Base-by-base conservation (phyloP, 2,329 filamentous ascomycete genomes). In the Botryotinia convoluta region DNA sequence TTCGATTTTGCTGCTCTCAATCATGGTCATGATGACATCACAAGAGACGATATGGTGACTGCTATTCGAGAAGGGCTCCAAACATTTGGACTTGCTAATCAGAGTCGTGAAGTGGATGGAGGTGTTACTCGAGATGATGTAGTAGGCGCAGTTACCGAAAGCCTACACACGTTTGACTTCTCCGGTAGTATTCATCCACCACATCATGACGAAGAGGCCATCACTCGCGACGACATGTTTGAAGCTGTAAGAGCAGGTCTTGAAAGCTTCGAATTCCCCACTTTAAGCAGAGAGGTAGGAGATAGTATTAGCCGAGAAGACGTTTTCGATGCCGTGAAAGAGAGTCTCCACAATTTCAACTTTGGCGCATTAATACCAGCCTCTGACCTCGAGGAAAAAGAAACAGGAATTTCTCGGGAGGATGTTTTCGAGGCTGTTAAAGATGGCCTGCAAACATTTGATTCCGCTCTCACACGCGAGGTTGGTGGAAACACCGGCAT, bases 31-130 rank as follows among this genome's bases (percentile, higher is more conserved):
- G 89, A 93, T 44, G 87, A 85, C n/a, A 86, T 95, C 67, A 93
- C 94, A 0, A 88, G 92, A 64, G 93, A 97, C 69, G 95, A 97
- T 78, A 90, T 98, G 32, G 87, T 97, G 9, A 89, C 91, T 65
- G 93, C 93, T 3, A 93, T 98, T 32, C 90, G 93, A 44, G 93
- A 97, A 81, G 96, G 93, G 75, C 85, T 98, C 8, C 93, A 97
- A 77, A 92, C 94, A 76, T 92, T 96, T 76, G 87, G 89, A 4
- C 87, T 90, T 54, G 85, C 88, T 1, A 85, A 87, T 1, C 87
- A 88, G 18, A 86, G 86, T 39, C 81, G 86, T 39, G 85, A 85
- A 12, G 83, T 83, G 42, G 86, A 88, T 26, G 88, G 88, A 35
- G 69, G 60, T 22, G 81, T 91, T 44, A 89, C 87, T 0, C 85